These are phyloP conservation scores for Macrolepiota albuminosa DNA, from an alignment of 768 basidiomycete species.

Conservation along the genomic window DNA sequence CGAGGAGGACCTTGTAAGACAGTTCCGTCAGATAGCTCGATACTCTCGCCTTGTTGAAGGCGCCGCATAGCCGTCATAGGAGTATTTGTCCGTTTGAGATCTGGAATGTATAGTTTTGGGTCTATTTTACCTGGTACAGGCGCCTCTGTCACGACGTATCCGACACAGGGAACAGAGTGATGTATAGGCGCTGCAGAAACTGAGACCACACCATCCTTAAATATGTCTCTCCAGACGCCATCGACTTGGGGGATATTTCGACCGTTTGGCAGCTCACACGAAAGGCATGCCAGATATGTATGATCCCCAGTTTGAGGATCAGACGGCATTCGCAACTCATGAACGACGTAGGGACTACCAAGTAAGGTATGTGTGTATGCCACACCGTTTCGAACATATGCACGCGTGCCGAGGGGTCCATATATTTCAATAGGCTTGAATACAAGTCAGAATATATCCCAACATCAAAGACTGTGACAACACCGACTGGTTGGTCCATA, in stretches of 20 bases:
- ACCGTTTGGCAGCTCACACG: constrained; percentile 54
- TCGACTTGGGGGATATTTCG: constrained; percentile 56
- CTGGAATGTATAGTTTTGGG: constrained; percentile 59
- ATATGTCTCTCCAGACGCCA: constrained; percentile 67
- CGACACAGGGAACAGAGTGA: constrained; percentile 80
- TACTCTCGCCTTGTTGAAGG: constrained; percentile 59
- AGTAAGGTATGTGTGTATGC: constrained; percentile 66
- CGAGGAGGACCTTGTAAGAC: constrained; percentile 61
- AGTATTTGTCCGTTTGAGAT: constrained; percentile 64
- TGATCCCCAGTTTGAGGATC: constrained; percentile 53
- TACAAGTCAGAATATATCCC: background rate
- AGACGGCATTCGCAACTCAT: constrained; percentile 67
- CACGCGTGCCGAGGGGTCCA: constrained; percentile 78
- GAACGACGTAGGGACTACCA: constrained; percentile 67
- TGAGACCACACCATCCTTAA: constrained; percentile 47
- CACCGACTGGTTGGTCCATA: constrained; percentile 29
- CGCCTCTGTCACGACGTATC: constrained; percentile 69
- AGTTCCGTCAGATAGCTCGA: constrained; percentile 69
- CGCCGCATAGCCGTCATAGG: constrained; percentile 63
- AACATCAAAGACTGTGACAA: background rate
- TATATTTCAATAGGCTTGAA: constrained; percentile 74
- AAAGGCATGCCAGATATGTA: constrained; percentile 40
- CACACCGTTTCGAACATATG: constrained; percentile 69
- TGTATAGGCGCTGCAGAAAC: constrained; percentile 74
- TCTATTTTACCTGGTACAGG: constrained; percentile 76